Conservation (phyloP, 805 yeast species). For the Pichia paraexigua region DNA sequence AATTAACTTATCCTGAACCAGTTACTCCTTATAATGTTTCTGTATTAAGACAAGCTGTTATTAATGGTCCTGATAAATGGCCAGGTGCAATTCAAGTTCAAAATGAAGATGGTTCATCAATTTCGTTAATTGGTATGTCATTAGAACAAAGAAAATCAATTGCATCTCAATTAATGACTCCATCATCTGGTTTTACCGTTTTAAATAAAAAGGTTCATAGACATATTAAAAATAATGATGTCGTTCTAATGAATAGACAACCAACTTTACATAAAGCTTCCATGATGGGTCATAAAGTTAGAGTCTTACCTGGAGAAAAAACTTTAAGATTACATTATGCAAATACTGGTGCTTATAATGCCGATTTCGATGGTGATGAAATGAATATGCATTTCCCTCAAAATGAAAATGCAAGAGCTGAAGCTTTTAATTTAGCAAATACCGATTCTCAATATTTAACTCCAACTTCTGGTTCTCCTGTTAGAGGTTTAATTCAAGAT, state of each 20-base stretch:
- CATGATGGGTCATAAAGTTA: constrained; percentile 98
- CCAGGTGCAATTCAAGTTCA: constrained; percentile 98
- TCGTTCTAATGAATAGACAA: constrained; percentile 97
- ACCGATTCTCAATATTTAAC: constrained; percentile 97
- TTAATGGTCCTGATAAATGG: constrained; percentile 97
- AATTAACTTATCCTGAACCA: constrained; percentile 96
- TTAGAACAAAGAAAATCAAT: constrained; percentile 89
- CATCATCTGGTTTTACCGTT: constrained; percentile 52
- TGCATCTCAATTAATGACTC: constrained; percentile 91
- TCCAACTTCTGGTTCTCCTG: constrained; percentile 97
- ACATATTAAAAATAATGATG: constrained; percentile 91
- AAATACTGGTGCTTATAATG: constrained; percentile 97
- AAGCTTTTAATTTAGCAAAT: constrained; percentile 89
- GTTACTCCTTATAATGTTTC: constrained; percentile 88
- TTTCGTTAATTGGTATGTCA: constrained; percentile 82
- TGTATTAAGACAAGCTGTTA: constrained; percentile 87
- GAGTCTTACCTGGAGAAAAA: constrained; percentile 96
- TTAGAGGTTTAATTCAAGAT: constrained; percentile 98
- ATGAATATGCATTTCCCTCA: constrained; percentile 99
- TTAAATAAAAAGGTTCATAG: constrained; percentile 89
- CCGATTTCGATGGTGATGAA: constrained; percentile 99
- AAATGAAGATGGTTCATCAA: constrained; percentile 85
- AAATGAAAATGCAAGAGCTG: constrained; percentile 94
- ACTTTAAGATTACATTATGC: constrained; percentile 96
- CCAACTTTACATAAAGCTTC: constrained; percentile 99